Conservation (phyloP, 805 yeast genomes). For the Brettanomyces sp. region DNA sequence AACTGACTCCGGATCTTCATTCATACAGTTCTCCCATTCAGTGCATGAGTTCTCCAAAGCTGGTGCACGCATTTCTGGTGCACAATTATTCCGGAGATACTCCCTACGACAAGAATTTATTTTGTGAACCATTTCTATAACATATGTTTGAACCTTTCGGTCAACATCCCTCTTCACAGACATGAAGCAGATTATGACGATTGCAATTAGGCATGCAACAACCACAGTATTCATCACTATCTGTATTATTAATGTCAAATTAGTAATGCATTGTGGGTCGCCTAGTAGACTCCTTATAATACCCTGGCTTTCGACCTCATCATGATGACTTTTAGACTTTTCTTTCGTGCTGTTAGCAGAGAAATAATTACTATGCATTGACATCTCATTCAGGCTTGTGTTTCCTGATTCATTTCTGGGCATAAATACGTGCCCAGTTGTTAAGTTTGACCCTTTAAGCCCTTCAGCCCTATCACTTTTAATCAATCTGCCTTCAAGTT, state of each 20-base stretch:
- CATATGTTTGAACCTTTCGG: constrained; percentile 54
- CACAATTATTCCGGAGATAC: constrained; percentile 65
- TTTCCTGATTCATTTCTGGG: neutral
- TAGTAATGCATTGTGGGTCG: constrained; percentile 20
- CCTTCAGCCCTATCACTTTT: neutral
- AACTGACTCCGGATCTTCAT: constrained; percentile 52
- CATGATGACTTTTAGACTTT: neutral
- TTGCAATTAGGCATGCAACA: constrained; percentile 11
- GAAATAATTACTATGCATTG: neutral
- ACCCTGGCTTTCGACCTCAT: neutral
- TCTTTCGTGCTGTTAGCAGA: neutral
- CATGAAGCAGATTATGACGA: constrained; percentile 14
- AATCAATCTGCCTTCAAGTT: neutral
- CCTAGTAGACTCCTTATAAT: constrained; percentile 10
- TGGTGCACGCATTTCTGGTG: constrained; percentile 56
- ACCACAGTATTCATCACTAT: constrained; percentile 18
- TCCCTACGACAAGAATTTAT: constrained; percentile 62
- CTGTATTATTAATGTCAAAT: constrained; percentile 19
- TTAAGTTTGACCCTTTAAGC: neutral
- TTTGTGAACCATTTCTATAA: constrained; percentile 50
- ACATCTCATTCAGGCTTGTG: neutral
- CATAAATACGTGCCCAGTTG: too few relatives aligned
- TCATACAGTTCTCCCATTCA: constrained; percentile 77
- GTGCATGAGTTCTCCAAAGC: constrained; percentile 63
- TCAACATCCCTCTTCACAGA: constrained; percentile 49